Percentiles rank a stretch among this genome's conserved stretches.
phyloP scores from a whole-genome alignment of 495 filamentous ascomycete genomes.

The Rusavskia elegans region DNA sequence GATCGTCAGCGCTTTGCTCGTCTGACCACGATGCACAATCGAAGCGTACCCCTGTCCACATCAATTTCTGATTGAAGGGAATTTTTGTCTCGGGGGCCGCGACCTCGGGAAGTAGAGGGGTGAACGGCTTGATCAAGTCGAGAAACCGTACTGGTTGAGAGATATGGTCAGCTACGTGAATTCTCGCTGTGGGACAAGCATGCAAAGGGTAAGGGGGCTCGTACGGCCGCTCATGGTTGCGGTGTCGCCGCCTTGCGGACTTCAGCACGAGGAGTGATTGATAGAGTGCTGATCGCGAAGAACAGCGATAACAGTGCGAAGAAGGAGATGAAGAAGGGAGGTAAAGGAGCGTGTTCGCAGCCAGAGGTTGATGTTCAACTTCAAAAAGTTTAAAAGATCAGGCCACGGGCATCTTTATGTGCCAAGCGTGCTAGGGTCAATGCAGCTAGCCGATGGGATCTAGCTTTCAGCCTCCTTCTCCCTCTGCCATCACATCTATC shows the following conservation, averaged over 20 bases:
- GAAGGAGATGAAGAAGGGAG: background rate
- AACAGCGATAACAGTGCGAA: background rate
- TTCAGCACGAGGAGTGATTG: conserved; percentile 3
- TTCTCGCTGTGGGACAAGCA: background rate
- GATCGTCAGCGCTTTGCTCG: conserved; percentile 18
- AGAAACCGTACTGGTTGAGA: conserved; percentile 77
- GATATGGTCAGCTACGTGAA: background rate
- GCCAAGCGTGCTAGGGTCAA: too few relatives aligned
- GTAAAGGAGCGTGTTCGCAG: too few relatives aligned
- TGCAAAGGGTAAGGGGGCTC: conserved; percentile 12
- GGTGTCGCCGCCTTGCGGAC: conserved; percentile 15
- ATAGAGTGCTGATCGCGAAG: background rate
- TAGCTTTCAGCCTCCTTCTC: too few relatives aligned
- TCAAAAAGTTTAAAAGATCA: too few relatives aligned
- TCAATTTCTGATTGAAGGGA: conserved; percentile 96
- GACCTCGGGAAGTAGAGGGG: conserved; percentile 97
- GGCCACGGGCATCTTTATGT: background rate
- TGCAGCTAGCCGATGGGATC: too few relatives aligned
- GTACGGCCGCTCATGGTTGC: conserved; percentile 44
- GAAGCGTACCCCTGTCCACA: conserved; percentile 84
- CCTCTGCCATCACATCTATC: too few relatives aligned
- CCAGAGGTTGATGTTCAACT: too few relatives aligned
- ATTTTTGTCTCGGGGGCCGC: conserved; percentile 90
- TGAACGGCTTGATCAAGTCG: conserved; percentile 98
- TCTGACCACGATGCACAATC: background rate